phyloP scores from a whole-genome alignment of 176 grass and related monocot genomes.

The Themeda triandra region DNA sequence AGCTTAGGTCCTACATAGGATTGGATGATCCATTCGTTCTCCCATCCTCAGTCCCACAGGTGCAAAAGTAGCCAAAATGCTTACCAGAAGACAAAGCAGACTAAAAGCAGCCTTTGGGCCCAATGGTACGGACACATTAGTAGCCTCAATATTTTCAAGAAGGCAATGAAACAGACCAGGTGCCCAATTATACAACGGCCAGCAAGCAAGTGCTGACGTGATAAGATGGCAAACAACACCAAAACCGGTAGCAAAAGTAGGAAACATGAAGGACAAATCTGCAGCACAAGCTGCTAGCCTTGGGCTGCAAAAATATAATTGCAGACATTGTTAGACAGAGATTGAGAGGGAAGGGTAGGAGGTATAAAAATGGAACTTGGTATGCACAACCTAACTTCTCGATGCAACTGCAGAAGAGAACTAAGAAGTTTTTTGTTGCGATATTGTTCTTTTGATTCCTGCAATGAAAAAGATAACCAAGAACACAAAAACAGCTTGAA shows the following conservation, averaged over 20 bases:
- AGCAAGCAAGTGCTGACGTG: constrained; percentile 85
- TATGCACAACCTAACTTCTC: constrained; percentile 80
- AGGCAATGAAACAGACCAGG: constrained; percentile 91
- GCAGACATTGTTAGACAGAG: constrained; percentile 6
- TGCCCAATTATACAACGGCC: constrained; percentile 88
- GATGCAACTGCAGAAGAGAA: constrained; percentile 80
- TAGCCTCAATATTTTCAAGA: constrained; percentile 80
- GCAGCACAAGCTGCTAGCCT: constrained; percentile 86
- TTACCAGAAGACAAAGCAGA: constrained; percentile 92
- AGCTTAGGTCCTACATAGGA: not conserved
- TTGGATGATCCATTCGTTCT: not conserved
- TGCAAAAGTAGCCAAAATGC: constrained; percentile 33
- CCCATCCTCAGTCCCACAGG: not conserved
- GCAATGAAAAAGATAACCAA: constrained; percentile 31
- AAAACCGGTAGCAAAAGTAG: constrained; percentile 66
- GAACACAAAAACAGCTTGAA: not conserved
- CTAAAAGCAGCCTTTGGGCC: constrained; percentile 93
- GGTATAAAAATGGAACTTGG: constrained; percentile 26
- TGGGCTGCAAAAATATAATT: constrained; percentile 50
- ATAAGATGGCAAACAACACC: constrained; percentile 95
- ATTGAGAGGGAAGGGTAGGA: not conserved
- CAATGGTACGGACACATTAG: constrained; percentile 56
- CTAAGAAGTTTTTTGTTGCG: constrained; percentile 97
- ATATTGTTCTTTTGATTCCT: constrained; percentile 89
- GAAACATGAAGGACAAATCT: constrained; percentile 81